These are phyloP conservation scores for Saccharomyces hybrid DNA, from an alignment of 1,139 yeast genomes.

Conservation along the genomic window DNA sequence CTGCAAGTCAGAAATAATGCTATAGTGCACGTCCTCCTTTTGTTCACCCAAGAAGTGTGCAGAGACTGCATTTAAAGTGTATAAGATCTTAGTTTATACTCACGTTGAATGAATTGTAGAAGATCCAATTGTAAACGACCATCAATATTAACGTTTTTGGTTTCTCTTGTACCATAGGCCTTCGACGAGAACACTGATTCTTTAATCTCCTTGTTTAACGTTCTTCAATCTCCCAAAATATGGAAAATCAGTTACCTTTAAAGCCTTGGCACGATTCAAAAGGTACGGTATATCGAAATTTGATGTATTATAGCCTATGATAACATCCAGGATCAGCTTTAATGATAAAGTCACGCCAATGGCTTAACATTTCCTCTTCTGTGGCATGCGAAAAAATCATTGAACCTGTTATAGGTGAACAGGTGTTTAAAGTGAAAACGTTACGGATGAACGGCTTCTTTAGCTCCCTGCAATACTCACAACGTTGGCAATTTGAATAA, in stretches of 20 bases:
- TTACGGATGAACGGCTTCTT: slow-evolving; percentile 83
- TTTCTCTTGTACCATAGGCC: slow-evolving; percentile 94
- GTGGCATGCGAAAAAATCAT: slow-evolving; percentile 69
- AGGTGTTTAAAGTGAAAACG: slow-evolving; percentile 86
- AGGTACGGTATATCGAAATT: slow-evolving; percentile 94
- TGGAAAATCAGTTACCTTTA: slow-evolving; percentile 64
- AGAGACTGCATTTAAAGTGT: slow-evolving; percentile 90
- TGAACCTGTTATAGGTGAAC: slow-evolving; percentile 90
- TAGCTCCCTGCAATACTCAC: slow-evolving; percentile 74
- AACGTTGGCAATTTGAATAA: slow-evolving; percentile 94
- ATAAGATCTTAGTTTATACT: slow-evolving; percentile 88
- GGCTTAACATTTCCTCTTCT: slow-evolving; percentile 75
- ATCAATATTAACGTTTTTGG: slow-evolving; percentile 83
- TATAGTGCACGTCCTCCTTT: slow-evolving; percentile 96
- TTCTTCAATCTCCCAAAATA: slow-evolving; percentile 71
- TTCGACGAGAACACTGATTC: slow-evolving; percentile 85
- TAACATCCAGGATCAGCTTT: slow-evolving; percentile 90
- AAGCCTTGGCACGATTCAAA: slow-evolving; percentile 74
- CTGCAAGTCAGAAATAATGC: slow-evolving; percentile 89
- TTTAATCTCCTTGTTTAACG: slow-evolving; percentile 69
- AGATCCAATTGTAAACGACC: slow-evolving; percentile 94
- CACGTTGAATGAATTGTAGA: slow-evolving; percentile 88
- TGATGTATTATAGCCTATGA: slow-evolving; percentile 90
- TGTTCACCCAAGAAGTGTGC: slow-evolving; percentile 93
- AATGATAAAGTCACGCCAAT: slow-evolving; percentile 79